Conservation (phyloP, 768 basidiomycete genomes). For the Leucocoprinus leucothites region DNA sequence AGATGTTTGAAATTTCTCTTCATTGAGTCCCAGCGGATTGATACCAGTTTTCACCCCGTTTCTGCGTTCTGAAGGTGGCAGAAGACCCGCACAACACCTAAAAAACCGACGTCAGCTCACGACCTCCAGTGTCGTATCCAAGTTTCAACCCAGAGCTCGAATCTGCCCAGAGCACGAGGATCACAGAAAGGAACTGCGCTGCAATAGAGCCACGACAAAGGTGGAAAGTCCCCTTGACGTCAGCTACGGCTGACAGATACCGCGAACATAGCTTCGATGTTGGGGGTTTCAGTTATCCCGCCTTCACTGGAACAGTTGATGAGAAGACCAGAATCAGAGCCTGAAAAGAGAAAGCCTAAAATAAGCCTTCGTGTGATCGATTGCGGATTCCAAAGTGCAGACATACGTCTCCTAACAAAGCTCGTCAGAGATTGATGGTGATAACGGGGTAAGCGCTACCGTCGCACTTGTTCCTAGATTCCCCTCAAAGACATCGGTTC, state of each 20-base stretch:
- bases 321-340: neutral
- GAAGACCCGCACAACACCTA: too few relatives aligned
- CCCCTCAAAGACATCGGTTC: too few relatives aligned
- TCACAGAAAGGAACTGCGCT: neutral
- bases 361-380: neutral
- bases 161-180: neutral
- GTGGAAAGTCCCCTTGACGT: neutral
- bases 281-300: neutral
- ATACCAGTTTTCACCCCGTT: too few relatives aligned
- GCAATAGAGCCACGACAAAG: neutral
- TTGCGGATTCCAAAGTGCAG: conserved; percentile 1
- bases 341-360: neutral
- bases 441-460: neutral
- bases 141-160: too few relatives aligned
- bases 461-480: too few relatives aligned
- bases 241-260: neutral
- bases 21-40: too few relatives aligned
- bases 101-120: too few relatives aligned
- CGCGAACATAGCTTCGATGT: neutral
- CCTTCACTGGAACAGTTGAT: neutral
- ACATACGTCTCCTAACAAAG: neutral
- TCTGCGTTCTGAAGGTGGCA: too few relatives aligned
- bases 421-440: conserved; percentile 3
- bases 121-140: too few relatives aligned
- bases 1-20: too few relatives aligned